Conservation (phyloP, 2,329 filamentous ascomycete species). For the Botrytis squamosa region DNA sequence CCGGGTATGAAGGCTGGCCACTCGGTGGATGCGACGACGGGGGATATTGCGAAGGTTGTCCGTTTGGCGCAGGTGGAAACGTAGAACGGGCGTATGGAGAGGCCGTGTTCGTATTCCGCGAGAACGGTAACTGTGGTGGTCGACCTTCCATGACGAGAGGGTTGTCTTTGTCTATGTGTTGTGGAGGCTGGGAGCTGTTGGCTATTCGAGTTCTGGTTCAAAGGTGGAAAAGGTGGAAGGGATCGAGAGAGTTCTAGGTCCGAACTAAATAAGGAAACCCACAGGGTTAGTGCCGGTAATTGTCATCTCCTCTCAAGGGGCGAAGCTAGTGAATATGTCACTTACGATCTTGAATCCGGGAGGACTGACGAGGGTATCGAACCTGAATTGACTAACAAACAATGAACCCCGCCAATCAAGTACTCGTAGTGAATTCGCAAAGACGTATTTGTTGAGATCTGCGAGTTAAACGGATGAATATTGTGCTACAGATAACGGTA, state of each 20-base stretch:
- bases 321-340: not conserved
- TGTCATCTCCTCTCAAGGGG: not conserved
- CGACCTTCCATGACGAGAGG: conserved; percentile 38
- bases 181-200: not conserved
- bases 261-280: not conserved
- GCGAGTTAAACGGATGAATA: not conserved
- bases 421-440: conserved; percentile 2
- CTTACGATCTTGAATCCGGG: not conserved
- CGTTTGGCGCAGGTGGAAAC: conserved; percentile 6
- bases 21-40: conserved; percentile 37
- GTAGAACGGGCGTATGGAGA: conserved; percentile 37
- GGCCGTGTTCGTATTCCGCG: conserved; percentile 38
- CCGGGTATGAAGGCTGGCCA: conserved; percentile 34
- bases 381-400: not conserved
- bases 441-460: not conserved
- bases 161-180: not conserved
- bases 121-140: conserved; percentile 36
- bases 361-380: not conserved
- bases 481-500: conserved; percentile 6
- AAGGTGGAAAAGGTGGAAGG: not conserved
- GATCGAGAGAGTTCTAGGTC: not conserved
- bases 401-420: not conserved
- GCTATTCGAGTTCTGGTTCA: not conserved
- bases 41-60: conserved; percentile 28
- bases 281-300: not conserved